Base-by-base conservation (phyloP, 179 eudicot genomes). In the Beta lomatogona region DNA sequence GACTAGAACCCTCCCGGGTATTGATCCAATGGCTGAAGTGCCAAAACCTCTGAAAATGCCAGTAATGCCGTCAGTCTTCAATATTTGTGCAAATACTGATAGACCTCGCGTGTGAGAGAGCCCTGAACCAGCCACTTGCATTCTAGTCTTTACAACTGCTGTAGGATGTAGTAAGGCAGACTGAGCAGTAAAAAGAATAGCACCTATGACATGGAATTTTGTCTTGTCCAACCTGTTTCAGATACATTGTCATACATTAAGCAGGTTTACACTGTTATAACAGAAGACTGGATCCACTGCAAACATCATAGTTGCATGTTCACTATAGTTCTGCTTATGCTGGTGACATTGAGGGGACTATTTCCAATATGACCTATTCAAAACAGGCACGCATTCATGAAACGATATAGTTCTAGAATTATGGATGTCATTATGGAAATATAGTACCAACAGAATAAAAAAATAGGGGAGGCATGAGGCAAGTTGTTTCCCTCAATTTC, bases 31-130 rank as follows among this genome's bases (percentile, higher is more conserved):
- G 14, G 95, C 93, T 14, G 92, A 88, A 68, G 97, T 90, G 70
- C 92, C 93, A 80, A 91, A 92, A 52, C 97, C 95, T 86, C 97
- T 88, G 82, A 85, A 93, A 57, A 89, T 78, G 31, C 97, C 97
- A 28, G 67, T 85, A 59, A 91, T 71, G n/a, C 97, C 97, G 48
- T 93, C 97, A 12, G 54, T 81, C 79, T 73, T 90, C 76, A 93
- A 77, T 77, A 90, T 88, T 77, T 82, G 90, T 64, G 78, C 82
- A 52, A 89, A 90, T 9, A 89, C 92, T 22, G 88, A 83, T 19
- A 76, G 61, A 25, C 92, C 97, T 44, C 68, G 71, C 83, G 83
- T 85, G 28, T 84, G 87, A 76, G 91, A 86, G 15, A 88, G 66
- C 25, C 84, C 89, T 10, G 89, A 87, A 79, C 83, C 85, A 78